Evolutionary conservation across 2,329 filamentous ascomycete species (phyloP), one percentile per base, ranked within the genome.

Genomic region (Rhynchosporium secalis): DNA sequence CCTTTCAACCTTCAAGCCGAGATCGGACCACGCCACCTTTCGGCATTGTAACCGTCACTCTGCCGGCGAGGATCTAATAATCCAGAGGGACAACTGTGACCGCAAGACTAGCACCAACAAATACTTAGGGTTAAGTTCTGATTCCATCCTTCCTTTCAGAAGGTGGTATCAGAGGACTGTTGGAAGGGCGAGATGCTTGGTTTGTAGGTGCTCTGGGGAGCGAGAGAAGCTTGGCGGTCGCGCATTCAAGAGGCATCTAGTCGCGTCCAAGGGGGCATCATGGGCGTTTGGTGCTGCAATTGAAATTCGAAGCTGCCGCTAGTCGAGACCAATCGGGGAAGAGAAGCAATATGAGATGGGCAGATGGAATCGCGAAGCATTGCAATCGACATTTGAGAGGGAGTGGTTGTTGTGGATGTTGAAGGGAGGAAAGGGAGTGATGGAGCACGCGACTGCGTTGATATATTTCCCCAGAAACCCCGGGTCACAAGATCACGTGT

Each of bases 101-200:
- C 85, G 86, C 86, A 90, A 92, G 73, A 83, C 89, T 90, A 74
- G 86, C 87, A 91, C 90, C 89, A 86, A 80, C 76, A 75, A 79
- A 77, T 80, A 80, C 83, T 90, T 96, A 96, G 93, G 93, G 93
- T 96, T 96, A 96, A 93, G 90, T 93, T 93, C 90, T 91, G 87
- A 88, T 78, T 80, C 78, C 80, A 80, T 85, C 81, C 86, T 86
- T 85, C 83, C 82, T 85, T 81, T 74, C 81, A 83, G 84, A 88
- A 87, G 87, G 88, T 79, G 80, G 80, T 80, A 80, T 83, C 86
- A 90, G 87, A 87, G 83, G 84, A 92, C 91, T 92, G 83, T 89
- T 75, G 80, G 84, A 88, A 86, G 87, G 87, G 89, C 86, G 86
- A 80, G 78, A 83, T 89, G 90, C 89, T 81, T 80, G 76, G 71